Evolutionary conservation across 345 rosid genomes (phyloP), one percentile per base, ranked within the genome.

Genomic region (Sonneratia alba): DNA sequence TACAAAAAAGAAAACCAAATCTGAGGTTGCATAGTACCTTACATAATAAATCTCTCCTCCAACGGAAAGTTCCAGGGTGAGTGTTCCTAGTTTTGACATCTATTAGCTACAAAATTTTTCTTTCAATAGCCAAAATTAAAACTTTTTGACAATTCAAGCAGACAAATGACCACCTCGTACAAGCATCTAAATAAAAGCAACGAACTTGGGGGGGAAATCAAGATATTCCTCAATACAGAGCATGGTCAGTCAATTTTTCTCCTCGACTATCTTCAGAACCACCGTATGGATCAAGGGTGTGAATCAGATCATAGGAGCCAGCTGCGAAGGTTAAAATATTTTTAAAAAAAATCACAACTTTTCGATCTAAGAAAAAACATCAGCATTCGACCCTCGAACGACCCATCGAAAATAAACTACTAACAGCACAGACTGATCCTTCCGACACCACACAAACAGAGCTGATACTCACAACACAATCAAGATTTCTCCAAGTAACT

Each of bases 361-460:
- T 42, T 9, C 4, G n/a, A 10, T 70, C 73, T 4, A 18, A 57
- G 38, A 36, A 56, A 70, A 4, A 56, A 45, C 66, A 19, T 37
- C 24, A 70, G 18, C 51, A 70, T 36, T 56, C 73, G 56, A 70
- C 56, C 48, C 73, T 27, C 32, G 73, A 70, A 36, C 19, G 66
- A 19, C 47, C 73, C 53, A 43, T 42, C 70, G 19, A 67, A 57
- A 38, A 3, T 67, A 36, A n/a, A n/a, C 48, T 7, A 19, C 45
- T 36, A 43, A 68, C 13, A 68, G 56, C 21, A n/a, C 34, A 22
- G 8, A 68, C 55, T 24, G 19, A 68, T 22, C 66, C 13, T 19
- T 32, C 36, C 32, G 12, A 62, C 10, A 4, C 66, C 18, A 62
- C 0, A 2, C 38, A 13, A 42, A 45, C 19, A 3, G 15, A 68